phyloP scores from a whole-genome alignment of 306 rosid species.

The Trifolium dubium region DNA sequence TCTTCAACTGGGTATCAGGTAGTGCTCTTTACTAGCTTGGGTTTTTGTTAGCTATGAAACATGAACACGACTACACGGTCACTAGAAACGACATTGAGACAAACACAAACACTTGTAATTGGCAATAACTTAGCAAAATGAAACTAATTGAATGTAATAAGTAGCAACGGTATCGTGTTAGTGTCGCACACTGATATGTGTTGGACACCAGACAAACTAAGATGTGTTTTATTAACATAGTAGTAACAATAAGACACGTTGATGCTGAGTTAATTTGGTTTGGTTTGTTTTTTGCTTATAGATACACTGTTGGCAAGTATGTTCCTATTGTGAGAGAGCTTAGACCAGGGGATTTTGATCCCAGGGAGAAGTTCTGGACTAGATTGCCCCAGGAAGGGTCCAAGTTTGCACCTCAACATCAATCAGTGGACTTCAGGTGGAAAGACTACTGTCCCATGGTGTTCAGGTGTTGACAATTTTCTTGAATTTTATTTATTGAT shows the following conservation, averaged over 20 bases:
- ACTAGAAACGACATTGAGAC: background rate
- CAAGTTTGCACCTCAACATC: constrained; percentile 54
- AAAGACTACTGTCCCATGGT: constrained; percentile 69
- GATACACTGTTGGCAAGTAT: constrained; percentile 59
- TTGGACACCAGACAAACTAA: background rate
- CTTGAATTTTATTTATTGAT: constrained; percentile 4
- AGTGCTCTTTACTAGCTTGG: background rate
- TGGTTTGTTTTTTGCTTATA: constrained; percentile 15
- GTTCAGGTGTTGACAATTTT: constrained; percentile 51
- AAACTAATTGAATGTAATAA: background rate
- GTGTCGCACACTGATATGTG: too few relatives aligned
- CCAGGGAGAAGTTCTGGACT: constrained; percentile 65
- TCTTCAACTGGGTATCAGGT: constrained; percentile 66
- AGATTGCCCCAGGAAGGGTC: constrained; percentile 60
- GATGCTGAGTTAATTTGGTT: background rate
- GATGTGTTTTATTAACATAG: background rate
- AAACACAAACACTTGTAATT: background rate
- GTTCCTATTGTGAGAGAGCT: constrained; percentile 52
- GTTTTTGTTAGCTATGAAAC: background rate
- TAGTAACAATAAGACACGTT: background rate
- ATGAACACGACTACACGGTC: background rate
- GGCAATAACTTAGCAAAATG: background rate
- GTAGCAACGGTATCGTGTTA: too few relatives aligned
- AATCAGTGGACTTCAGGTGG: constrained; percentile 63
- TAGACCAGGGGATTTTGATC: constrained; percentile 56